phyloP scores from a whole-genome alignment of 345 rosid species.

The Carallia brachiata region DNA sequence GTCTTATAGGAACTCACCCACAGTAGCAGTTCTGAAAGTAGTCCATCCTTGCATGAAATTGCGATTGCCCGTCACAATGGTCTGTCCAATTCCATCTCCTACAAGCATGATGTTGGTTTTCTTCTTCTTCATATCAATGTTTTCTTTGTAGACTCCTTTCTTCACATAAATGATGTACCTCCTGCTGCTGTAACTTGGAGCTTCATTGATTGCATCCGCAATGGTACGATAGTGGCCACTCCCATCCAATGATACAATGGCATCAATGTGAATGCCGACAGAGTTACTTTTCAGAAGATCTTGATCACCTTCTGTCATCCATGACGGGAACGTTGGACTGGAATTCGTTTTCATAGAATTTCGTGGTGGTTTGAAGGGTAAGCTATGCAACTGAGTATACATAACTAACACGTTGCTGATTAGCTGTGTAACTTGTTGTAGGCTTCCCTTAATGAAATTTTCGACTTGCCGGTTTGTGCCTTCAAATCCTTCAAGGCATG shows the following conservation, averaged over 20 bases:
- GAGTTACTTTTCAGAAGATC: conserved; percentile 12
- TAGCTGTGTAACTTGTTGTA: conserved; percentile 66
- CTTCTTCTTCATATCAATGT: conserved; percentile 34
- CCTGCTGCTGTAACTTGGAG: conserved; percentile 22
- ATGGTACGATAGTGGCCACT: conserved; percentile 29
- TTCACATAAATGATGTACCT: conserved; percentile 30
- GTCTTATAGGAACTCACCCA: conserved; percentile 20
- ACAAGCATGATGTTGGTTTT: conserved; percentile 28
- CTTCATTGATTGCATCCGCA: conserved; percentile 23
- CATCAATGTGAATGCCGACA: conserved; percentile 20
- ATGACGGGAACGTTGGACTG: conserved; percentile 40
- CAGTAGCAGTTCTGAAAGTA: conserved; percentile 31
- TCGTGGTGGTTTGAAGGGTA: conserved; percentile 58
- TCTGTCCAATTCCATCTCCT: conserved; percentile 34
- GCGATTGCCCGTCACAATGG: conserved; percentile 23
- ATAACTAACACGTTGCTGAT: conserved; percentile 26
- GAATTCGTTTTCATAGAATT: background rate
- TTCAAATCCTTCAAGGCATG: conserved; percentile 45
- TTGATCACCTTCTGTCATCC: conserved; percentile 67
- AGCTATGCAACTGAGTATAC: conserved; percentile 47
- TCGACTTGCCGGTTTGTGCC: conserved; percentile 69
- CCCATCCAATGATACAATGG: conserved; percentile 27
- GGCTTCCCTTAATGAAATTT: conserved; percentile 45
- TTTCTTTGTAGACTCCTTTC: conserved; percentile 27
- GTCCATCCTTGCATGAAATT: conserved; percentile 38